Evolutionary conservation across 2,329 filamentous ascomycete species (phyloP), one percentile per base, ranked within the genome.

Genomic region (Cytospora schulzeri): DNA sequence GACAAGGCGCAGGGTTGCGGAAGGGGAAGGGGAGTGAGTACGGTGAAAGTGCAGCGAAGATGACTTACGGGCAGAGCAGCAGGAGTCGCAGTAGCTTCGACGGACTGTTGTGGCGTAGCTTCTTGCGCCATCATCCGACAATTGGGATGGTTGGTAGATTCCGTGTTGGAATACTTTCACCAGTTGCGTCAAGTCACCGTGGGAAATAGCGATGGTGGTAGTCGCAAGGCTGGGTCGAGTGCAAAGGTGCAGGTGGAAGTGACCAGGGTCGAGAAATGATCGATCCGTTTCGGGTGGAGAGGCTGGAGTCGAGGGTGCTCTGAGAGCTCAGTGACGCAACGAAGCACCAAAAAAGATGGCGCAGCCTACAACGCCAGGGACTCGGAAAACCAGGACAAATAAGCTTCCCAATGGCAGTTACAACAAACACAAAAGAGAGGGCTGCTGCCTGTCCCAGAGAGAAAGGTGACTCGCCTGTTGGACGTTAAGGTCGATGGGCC

Each of bases 111-210:
- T 76, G 80, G 77, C 74, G 80, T 79, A 79, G 81, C 80, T 83
- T 85, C 85, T 81, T 83, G 83, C 82, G 84, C 85, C 85, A 87
- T 87, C 83, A 85, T 87, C 83, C 84, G 83, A 67, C 68, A 66
- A 63, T 65, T 58, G 66, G 33, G 29, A 61, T 29, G 29, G 45
- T 50, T 63, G 22, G 24, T 66, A 57, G 52, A 62, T 62, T 70
- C 67, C 64, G 65, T 57, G 58, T 60, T 41, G 54, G 28, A 33
- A 62, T 57, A 52, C 50, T 63, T 60, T 64, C 57, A 57, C 61
- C 57, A 62, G 57, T 50, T 59, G 65, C 53, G 63, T 61, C 62
- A 60, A 35, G 56, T 64, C 45, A 57, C 35, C 55, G 33, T 31
- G 17, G 29, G n/a, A 38, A n/a, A 29, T 38, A 24, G 62, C 53